Conservation (phyloP, 768 basidiomycete species). For the Kondoa subrosea region DNA sequence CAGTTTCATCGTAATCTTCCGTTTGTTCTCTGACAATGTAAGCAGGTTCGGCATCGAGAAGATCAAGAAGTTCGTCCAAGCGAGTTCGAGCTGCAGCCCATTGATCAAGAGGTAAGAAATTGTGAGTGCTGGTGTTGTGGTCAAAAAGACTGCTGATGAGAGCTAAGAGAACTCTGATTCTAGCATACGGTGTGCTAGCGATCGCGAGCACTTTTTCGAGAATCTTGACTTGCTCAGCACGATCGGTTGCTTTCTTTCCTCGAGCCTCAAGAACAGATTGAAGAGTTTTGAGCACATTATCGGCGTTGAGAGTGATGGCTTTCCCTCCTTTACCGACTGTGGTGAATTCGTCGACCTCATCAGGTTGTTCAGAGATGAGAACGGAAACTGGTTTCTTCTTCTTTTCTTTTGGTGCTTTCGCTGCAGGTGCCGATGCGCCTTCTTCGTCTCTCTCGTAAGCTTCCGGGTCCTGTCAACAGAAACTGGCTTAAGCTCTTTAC, state of each 20-base stretch:
- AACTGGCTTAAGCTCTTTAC: neutral
- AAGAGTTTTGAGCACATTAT: conserved; percentile 78
- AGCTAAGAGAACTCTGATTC: conserved; percentile 81
- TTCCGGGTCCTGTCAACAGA: conserved; percentile 55
- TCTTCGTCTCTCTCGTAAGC: conserved; percentile 64
- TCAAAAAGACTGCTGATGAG: conserved; percentile 91
- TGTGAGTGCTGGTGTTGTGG: conserved; percentile 71
- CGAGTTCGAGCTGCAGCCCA: conserved; percentile 77
- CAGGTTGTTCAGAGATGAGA: conserved; percentile 36
- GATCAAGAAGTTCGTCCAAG: conserved; percentile 68
- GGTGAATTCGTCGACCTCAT: conserved; percentile 52
- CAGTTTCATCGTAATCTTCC: conserved; percentile 77
- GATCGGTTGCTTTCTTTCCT: conserved; percentile 82
- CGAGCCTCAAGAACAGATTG: conserved; percentile 82
- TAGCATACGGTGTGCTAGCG: conserved; percentile 72
- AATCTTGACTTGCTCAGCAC: conserved; percentile 80
- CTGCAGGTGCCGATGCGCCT: conserved; percentile 35
- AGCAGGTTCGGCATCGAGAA: conserved; percentile 52
- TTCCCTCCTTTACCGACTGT: conserved; percentile 85
- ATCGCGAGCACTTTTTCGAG: conserved; percentile 73
- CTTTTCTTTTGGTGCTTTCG: conserved; percentile 33
- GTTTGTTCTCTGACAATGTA: conserved; percentile 73
- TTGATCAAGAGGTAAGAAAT: conserved; percentile 62
- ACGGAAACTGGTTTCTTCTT: conserved; percentile 32
- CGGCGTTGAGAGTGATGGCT: conserved; percentile 59